Evolutionary conservation across 257 asterid species (phyloP).

Genomic region (Fraxinus pennsylvanica): DNA sequence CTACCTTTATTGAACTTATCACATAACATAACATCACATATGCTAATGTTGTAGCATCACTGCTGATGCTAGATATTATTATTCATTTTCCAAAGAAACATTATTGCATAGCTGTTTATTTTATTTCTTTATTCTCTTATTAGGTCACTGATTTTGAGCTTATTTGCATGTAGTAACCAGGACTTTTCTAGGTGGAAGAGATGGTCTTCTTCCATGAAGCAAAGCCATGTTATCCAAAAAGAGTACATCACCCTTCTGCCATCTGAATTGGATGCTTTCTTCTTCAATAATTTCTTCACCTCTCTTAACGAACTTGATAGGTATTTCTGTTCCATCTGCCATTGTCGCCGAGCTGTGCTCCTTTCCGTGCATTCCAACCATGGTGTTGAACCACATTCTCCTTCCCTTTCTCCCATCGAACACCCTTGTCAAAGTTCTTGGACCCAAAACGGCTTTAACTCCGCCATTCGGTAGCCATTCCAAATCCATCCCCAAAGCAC

Average conservation of each 20-base stretch:
- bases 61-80: background rate
- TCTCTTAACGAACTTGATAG: slow-evolving; percentile 53
- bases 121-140: background rate
- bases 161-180: slow-evolving; percentile 76
- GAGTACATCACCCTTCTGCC: slow-evolving; percentile 79
- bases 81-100: background rate
- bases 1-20: too few species aligned
- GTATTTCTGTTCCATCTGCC: slow-evolving; percentile 79
- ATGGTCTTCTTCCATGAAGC: slow-evolving; percentile 80
- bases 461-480: slow-evolving; percentile 78
- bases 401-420: slow-evolving; percentile 76
- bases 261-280: slow-evolving; percentile 87
- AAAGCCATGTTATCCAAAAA: slow-evolving; percentile 68
- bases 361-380: slow-evolving; percentile 87
- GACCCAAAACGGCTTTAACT: slow-evolving; percentile 58
- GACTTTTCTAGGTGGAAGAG: slow-evolving; percentile 78
- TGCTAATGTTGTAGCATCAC: too few species aligned
- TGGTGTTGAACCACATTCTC: slow-evolving; percentile 81
- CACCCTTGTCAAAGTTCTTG: slow-evolving; percentile 62
- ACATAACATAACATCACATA: too few species aligned
- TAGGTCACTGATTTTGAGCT: background rate
- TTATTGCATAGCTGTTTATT: background rate
- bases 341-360: slow-evolving; percentile 73
- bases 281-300: slow-evolving; percentile 83
- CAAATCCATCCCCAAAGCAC: slow-evolving; percentile 69